Percentiles rank a stretch among this genome's conserved stretches.
phyloP scores from a whole-genome alignment of 345 rosid genomes.

The Salix brachista region DNA sequence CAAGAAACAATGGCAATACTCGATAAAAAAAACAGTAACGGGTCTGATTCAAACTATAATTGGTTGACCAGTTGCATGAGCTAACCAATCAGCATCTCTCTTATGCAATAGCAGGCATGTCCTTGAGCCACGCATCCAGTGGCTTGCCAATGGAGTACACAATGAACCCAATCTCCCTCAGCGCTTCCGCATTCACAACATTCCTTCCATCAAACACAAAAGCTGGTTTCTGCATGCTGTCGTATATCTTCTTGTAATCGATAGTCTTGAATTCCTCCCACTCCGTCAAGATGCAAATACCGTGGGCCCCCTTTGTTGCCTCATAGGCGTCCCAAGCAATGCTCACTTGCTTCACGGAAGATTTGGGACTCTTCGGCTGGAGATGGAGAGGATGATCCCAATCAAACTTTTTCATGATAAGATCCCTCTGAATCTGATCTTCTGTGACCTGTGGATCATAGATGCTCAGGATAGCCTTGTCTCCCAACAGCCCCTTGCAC shows the following conservation, averaged over 20 bases:
- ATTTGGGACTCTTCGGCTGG: constrained; percentile 77
- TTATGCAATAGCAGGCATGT: constrained; percentile 90
- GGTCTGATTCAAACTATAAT: constrained; percentile 22
- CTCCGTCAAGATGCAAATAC: constrained; percentile 80
- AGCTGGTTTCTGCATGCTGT: constrained; percentile 89
- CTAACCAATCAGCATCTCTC: constrained; percentile 6
- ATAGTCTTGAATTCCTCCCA: constrained; percentile 93
- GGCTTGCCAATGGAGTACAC: constrained; percentile 94
- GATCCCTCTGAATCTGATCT: constrained; percentile 90
- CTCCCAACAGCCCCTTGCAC: constrained; percentile 86
- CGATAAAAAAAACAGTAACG: constrained; percentile 21
- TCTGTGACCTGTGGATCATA: constrained; percentile 85
- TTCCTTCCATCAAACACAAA: constrained; percentile 87
- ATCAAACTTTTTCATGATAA: constrained; percentile 82
- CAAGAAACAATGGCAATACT: constrained; percentile 17
- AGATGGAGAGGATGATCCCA: constrained; percentile 95
- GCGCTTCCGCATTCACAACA: constrained; percentile 47
- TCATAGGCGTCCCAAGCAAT: constrained; percentile 73
- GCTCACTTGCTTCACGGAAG: constrained; percentile 71
- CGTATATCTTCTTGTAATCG: constrained; percentile 65
- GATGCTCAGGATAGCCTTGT: constrained; percentile 79
- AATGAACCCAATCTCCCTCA: constrained; percentile 84
- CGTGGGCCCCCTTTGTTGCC: constrained; percentile 83
- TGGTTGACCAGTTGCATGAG: not conserved
- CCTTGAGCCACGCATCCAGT: constrained; percentile 86